Evolutionary conservation across 768 basidiomycete species (phyloP), one percentile per base, ranked within the genome.

Genomic region (Lepiota subincarnata): DNA sequence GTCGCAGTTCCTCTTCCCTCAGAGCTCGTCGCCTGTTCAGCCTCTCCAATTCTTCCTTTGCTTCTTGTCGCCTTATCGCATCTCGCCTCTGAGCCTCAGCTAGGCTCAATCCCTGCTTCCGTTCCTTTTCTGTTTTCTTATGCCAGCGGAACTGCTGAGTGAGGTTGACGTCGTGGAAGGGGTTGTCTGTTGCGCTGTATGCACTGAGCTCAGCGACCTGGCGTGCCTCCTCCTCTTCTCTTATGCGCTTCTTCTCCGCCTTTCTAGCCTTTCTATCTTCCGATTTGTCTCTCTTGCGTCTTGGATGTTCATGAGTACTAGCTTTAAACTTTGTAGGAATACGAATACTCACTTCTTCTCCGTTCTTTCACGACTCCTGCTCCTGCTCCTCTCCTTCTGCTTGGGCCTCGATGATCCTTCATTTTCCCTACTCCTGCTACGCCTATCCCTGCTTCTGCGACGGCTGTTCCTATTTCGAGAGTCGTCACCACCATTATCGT

Each of bases 81-180:
- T 99, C 97, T 60, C 81, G 81, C 58, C 78, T 77, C 57, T 89
- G 86, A 1, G 88, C 76, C 63, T 99, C 97, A 0, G 84, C 85
- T 0, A 84, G 63, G 0, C 85, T 81, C 45, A 98, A 63, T 1
- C 97, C 97, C 55, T 83, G 73, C 71, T 96, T 98, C 62, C 83
- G 81, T 67, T 99, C 97, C 74, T 93, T 92, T 68, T 99, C 97
- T 22, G 84, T 82, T 75, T 99, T 99, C 78, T 99, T 99, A 73
- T 94, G 91, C 97, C 97, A 99, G 54, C 89, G 85, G 70, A 99
- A 99, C 67, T 95, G 92, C 65, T 98, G 92, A 18, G 86, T 88
- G 28, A 98, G 86, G 68, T 98, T 98, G 57, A 92, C 86, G 62
- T 98, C 97, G 70, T 97, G 92, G 75, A 98, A 99, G 0, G 97